Evolutionary conservation across 352 stramenopile species (phyloP), one percentile per base, ranked within the genome.

Genomic region (Globisporangium uncinulatum): DNA sequence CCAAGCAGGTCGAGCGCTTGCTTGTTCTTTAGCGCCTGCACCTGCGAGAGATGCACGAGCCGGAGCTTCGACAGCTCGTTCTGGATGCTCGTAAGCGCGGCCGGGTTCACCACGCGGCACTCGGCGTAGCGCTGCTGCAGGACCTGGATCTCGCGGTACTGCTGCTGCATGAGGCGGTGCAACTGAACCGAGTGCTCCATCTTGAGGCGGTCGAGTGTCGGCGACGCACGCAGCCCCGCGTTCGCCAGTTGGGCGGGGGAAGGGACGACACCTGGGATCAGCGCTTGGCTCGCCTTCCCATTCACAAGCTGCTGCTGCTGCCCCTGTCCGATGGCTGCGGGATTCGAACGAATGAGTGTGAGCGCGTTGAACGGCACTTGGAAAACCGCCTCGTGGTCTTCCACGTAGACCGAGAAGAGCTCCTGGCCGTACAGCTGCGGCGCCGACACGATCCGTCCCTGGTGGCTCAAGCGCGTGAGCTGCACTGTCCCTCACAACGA

Each of bases 121-220:
- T 94, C 84, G 17, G 82, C 84, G 65, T 94, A 90, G 32, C 86
- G 79, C 53, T 94, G 83, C 68, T 94, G 84, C 24, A 94, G 59
- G 8, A 89, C 78, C 43, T 94, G 84, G 49, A 94, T 94, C 63
- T 94, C 84, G 34, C 82, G 79, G 54, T 91, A 94, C 66, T 94
- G 84, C 50, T 94, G 79, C 59, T 94, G 84, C 82, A 94, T 94
- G 37, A 94, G 69, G 0, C 84, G 82, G 60, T 94, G 84, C 44
- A 94, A 62, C 63, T 94, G 84, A 60, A 91, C 89, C 7, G 84
- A 92, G 58, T 94, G 81, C 64, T 94, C 84, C 63, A 91, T 83
- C 67, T 94, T 94, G 47, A 91, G 75, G 49, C 89, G 73, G 51
- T 92, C 79, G 20, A 83, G 54, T 9, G 68, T 64, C 19, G 59